Evolutionary conservation across 176 grass and related monocot species (phyloP).

Genomic region (Aegilops speltoides): DNA sequence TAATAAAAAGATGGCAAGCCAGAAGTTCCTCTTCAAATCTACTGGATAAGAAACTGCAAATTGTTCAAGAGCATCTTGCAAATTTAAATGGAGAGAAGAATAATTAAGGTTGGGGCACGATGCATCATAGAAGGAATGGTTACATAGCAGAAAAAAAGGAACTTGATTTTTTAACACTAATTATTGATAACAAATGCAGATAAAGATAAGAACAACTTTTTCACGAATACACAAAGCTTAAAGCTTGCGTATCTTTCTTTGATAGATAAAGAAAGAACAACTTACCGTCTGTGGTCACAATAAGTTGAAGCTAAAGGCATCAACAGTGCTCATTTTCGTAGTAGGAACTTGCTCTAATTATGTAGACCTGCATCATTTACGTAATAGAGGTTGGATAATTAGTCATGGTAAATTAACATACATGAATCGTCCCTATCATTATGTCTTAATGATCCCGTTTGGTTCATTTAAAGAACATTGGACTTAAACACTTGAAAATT

Average conservation of each 20-base stretch:
- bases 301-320: not conserved
- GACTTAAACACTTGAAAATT: not conserved
- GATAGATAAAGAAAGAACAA: not conserved
- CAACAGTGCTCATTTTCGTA: slow-evolving; percentile 42
- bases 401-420: not conserved
- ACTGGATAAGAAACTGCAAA: too few species aligned
- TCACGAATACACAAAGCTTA: too few species aligned
- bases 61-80: too few species aligned
- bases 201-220: not conserved
- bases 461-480: not conserved
- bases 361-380: slow-evolving; percentile 55
- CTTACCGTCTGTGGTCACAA: slow-evolving; percentile 18
- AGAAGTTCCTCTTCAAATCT: too few species aligned
- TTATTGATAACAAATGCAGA: not conserved
- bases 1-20: too few species aligned
- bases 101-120: too few species aligned
- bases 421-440: not conserved
- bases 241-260: too few species aligned
- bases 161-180: not conserved
- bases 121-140: too few species aligned
- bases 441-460: not conserved
- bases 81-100: too few species aligned
- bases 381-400: not conserved
- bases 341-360: slow-evolving; percentile 69
- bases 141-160: not conserved